Conservation (phyloP, 2,329 filamentous ascomycete genomes). For the Aspergillus terreus region DNA sequence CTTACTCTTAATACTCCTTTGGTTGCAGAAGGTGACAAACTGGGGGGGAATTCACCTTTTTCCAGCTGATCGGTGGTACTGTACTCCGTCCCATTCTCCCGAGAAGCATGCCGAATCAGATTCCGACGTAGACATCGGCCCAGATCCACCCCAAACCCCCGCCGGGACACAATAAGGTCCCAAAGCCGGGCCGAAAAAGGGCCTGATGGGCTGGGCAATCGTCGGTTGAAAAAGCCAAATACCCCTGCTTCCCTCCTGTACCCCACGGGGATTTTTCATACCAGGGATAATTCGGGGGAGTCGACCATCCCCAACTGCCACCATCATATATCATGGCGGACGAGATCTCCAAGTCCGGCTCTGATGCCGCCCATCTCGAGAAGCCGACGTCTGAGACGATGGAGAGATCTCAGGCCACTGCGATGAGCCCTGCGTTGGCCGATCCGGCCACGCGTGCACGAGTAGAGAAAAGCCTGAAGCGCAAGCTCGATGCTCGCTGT, state of each 20-base stretch:
- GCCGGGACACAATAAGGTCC: too few relatives aligned
- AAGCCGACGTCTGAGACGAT: not conserved
- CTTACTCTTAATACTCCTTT: too few relatives aligned
- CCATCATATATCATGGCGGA: not conserved
- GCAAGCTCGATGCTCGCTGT: conserved; percentile 25
- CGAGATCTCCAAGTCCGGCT: not conserved
- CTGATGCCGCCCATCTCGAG: not conserved
- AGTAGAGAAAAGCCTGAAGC: conserved; percentile 25
- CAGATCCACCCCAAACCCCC: too few relatives aligned
- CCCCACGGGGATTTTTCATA: not conserved
- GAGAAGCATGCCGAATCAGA: too few relatives aligned
- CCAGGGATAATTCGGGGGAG: not conserved
- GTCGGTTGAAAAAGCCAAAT: not conserved
- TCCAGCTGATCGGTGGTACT: too few relatives aligned
- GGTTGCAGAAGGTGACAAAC: too few relatives aligned
- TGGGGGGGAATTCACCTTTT: too few relatives aligned
- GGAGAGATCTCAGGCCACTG: not conserved
- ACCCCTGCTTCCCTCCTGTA: not conserved
- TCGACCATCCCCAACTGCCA: not conserved
- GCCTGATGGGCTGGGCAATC: too few relatives aligned
- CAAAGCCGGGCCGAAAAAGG: too few relatives aligned
- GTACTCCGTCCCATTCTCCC: too few relatives aligned
- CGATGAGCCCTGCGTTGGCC: not conserved
- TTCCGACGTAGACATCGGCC: too few relatives aligned
- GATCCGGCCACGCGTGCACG: conserved; percentile 19